These are phyloP conservation scores for Metschnikowia amazonensis DNA, from an alignment of 805 yeast species.

Conservation along the genomic window DNA sequence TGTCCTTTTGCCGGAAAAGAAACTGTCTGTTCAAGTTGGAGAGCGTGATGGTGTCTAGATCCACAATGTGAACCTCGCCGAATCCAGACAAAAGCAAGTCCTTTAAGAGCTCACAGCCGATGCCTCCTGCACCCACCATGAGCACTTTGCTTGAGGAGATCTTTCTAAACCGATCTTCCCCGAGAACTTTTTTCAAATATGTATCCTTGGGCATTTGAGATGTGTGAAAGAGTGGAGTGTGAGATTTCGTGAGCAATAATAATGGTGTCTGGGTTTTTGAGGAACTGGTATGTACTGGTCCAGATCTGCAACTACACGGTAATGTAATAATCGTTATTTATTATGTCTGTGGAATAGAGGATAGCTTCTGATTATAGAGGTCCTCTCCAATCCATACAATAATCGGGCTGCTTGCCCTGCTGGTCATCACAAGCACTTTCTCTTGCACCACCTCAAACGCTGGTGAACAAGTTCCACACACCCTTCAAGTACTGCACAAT, in stretches of 20 bases:
- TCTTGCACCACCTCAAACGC: conserved; percentile 36
- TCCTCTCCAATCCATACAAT: background rate
- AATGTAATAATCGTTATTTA: background rate
- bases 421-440: background rate
- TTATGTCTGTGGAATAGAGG: background rate
- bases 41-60: conserved; percentile 89
- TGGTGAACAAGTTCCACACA: conserved; percentile 64
- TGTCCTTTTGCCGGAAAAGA: conserved; percentile 82
- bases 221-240: background rate
- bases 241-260: background rate
- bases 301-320: background rate
- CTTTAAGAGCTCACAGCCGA: conserved; percentile 88
- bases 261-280: conserved; percentile 2
- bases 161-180: conserved; percentile 27
- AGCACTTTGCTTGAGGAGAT: conserved; percentile 52
- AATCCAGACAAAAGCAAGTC: conserved; percentile 74
- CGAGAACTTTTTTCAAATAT: conserved; percentile 44
- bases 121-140: conserved; percentile 95
- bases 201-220: conserved; percentile 36
- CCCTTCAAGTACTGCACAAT: conserved; percentile 75
- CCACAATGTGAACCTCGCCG: conserved; percentile 89
- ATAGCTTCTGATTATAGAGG: background rate
- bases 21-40: conserved; percentile 93
- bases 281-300: background rate
- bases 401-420: background rate